Conservation (phyloP, 2,329 filamentous ascomycete genomes). For the Cryphonectria nitschkei region DNA sequence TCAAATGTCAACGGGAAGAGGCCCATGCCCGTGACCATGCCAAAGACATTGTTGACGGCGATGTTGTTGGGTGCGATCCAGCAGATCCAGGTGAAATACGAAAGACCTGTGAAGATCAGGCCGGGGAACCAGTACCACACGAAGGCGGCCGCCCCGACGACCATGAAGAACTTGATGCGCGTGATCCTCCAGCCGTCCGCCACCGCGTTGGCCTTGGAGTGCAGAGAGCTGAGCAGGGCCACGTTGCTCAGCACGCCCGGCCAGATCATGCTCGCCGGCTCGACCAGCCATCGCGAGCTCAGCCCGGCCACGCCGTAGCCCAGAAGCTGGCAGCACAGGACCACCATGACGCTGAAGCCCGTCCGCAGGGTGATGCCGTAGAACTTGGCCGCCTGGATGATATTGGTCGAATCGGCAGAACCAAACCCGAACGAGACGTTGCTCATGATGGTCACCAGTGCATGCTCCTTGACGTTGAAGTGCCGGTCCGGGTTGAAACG, state of each 20-base stretch:
- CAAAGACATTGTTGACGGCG: constrained; percentile 68
- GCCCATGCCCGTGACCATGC: constrained; percentile 62
- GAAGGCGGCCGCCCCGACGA: constrained; percentile 46
- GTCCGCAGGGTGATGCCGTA: constrained; percentile 46
- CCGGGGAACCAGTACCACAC: constrained; percentile 66
- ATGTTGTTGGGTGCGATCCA: constrained; percentile 67
- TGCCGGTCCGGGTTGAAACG: constrained; percentile 46
- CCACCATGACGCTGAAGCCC: constrained; percentile 43
- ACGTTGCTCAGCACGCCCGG: constrained; percentile 43
- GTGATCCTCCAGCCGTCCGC: constrained; percentile 44
- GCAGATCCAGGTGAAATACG: constrained; percentile 62
- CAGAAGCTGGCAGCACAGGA: constrained; percentile 43
- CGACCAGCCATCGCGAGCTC: constrained; percentile 41
- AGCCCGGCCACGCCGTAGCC: constrained; percentile 46
- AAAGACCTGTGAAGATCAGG: constrained; percentile 65
- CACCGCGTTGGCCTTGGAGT: constrained; percentile 41
- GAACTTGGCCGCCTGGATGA: constrained; percentile 48
- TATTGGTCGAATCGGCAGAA: constrained; percentile 49
- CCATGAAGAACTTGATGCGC: constrained; percentile 43
- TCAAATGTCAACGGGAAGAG: constrained; percentile 69
- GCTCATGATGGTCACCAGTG: constrained; percentile 50
- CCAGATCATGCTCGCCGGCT: constrained; percentile 45
- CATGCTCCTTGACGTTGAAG: constrained; percentile 53
- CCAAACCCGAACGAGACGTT: constrained; percentile 53
- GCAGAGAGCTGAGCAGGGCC: constrained; percentile 43